Conservation (phyloP, 805 yeast genomes). For the Nakazawaea populi region DNA sequence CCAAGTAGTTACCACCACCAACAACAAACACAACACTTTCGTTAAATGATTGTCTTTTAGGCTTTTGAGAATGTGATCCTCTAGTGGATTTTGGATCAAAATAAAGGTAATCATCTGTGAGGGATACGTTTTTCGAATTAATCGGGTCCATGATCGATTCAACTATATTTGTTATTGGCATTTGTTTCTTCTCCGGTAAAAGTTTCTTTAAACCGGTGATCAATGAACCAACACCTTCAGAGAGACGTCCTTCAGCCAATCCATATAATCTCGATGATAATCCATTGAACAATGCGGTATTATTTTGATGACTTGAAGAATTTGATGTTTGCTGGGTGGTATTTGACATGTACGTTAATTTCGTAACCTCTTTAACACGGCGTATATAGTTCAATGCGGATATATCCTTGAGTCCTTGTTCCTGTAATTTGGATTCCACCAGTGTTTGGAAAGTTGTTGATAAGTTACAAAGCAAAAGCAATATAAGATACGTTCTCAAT, state of each 20-base stretch:
- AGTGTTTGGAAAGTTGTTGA: constrained; percentile 43
- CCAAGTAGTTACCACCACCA: constrained; percentile 95
- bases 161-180: constrained; percentile 86
- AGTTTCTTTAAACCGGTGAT: constrained; percentile 84
- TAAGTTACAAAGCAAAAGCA: constrained; percentile 49
- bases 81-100: constrained; percentile 84
- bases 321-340: constrained; percentile 17
- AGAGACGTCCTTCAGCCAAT: constrained; percentile 70
- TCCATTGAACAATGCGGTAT: constrained; percentile 61
- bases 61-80: constrained; percentile 86
- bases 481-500: constrained; percentile 81
- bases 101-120: constrained; percentile 85
- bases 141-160: constrained; percentile 92
- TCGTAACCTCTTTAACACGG: constrained; percentile 72
- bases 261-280: constrained; percentile 75
- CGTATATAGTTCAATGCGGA: constrained; percentile 67
- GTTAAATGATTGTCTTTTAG: constrained; percentile 73
- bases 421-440: constrained; percentile 56
- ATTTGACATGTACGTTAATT: constrained; percentile 34
- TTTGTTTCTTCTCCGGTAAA: constrained; percentile 79
- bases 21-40: constrained; percentile 87
- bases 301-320: constrained; percentile 27
- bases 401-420: constrained; percentile 52
- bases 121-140: constrained; percentile 52
- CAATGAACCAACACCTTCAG: constrained; percentile 86